phyloP scores from a whole-genome alignment of 2,329 filamentous ascomycete species.

The Trichoderma sp. region DNA sequence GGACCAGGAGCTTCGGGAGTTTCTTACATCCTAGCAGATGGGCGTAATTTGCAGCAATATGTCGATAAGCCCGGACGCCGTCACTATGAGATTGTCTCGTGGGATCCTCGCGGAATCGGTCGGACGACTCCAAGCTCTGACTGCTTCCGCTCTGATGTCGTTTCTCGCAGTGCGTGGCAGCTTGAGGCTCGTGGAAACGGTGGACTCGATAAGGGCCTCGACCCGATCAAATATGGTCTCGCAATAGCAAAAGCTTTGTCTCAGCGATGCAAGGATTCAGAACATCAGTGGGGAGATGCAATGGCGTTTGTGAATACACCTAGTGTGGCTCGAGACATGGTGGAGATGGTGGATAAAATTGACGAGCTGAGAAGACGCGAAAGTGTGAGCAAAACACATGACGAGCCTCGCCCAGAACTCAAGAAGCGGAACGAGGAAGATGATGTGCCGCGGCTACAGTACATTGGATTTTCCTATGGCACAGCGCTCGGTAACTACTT shows the following conservation, averaged over 20 bases:
- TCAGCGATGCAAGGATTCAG: constrained; percentile 27
- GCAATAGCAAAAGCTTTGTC: constrained; percentile 28
- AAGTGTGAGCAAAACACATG: not conserved
- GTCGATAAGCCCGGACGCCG: constrained; percentile 26
- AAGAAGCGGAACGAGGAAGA: not conserved
- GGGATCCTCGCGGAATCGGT: constrained; percentile 41
- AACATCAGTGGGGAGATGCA: constrained; percentile 25
- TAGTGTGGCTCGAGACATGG: constrained; percentile 40
- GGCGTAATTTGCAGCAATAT: constrained; percentile 27
- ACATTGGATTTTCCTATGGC: constrained; percentile 42
- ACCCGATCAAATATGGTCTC: constrained; percentile 25
- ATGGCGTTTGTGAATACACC: constrained; percentile 34
- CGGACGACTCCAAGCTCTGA: constrained; percentile 35
- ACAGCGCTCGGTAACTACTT: constrained; percentile 39
- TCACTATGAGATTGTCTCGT: constrained; percentile 41
- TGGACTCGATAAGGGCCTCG: constrained; percentile 22
- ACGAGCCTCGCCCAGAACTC: not conserved
- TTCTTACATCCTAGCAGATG: constrained; percentile 24
- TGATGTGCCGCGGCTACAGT: constrained; percentile 21
- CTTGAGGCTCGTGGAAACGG: constrained; percentile 33
- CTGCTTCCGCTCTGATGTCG: constrained; percentile 33
- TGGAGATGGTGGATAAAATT: constrained; percentile 39
- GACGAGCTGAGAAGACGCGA: constrained; percentile 30
- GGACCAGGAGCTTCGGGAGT: constrained; percentile 42
- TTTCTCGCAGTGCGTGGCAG: constrained; percentile 29